Evolutionary conservation across 768 basidiomycete species (phyloP), one percentile per base, ranked within the genome.

Genomic region (Boletus subcaerulescens): DNA sequence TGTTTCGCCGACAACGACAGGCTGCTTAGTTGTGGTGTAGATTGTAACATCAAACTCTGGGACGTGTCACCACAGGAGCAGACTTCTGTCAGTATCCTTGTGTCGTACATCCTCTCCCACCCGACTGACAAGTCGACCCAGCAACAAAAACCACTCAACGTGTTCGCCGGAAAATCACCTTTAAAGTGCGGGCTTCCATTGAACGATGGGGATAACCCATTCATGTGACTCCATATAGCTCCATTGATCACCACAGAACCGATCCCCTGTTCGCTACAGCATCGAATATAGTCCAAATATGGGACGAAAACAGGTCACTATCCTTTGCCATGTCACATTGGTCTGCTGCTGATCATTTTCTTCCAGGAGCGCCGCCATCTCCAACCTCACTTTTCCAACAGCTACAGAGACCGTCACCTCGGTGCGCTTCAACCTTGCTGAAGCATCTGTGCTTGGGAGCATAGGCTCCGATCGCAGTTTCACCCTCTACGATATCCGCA

Each of bases 401-500:
- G 87, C 91, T 22, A 85, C 86, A 9, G 96, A 98, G 77, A 95
- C 93, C 0, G 85, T 98, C 41, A 86, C 87, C 10, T 80, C 84
- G 39, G 86, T 98, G 39, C 84, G 87, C 41, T 99, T 98, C 78
- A 98, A 98, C 70, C 84, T 91, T 63, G 90, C 90, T 52, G 97
- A 99, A 74, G 81, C 91, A 17, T 94, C 91, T 33, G 89, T 98
- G 1, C 81, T 99, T n/a, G 96, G 95, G 3, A 91, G 90, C 66
- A 85, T 94, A 55, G 96, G 97, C 33, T 91, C 91, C 44, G 97
- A 99, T 68, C 81, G 97, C 52, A 95, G 95, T 31, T 94, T 98
- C 72, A 94, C 92, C 3, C 76, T 99, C 33, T 98, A 98, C 68
- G 97, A 99, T 66, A 89, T 98, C 58, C 82, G 97, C 26, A 98